phyloP scores from a whole-genome alignment of 352 stramenopile species.

The Pythium folliculosum region DNA sequence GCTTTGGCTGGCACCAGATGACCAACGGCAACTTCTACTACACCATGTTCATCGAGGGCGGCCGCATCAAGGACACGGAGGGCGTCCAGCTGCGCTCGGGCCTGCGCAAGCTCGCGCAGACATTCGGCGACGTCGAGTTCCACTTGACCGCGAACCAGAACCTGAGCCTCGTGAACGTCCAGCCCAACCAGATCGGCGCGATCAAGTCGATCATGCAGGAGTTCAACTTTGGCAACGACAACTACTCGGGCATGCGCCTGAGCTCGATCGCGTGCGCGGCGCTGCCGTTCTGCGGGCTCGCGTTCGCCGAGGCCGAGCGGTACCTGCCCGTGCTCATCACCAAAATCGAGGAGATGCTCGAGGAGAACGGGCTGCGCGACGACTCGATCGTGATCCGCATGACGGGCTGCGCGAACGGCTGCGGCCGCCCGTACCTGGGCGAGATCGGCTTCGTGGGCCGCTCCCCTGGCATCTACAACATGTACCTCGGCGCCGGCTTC shows the following conservation, averaged over 20 bases:
- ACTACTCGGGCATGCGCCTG: conserved; percentile 75
- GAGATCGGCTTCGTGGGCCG: conserved; percentile 98
- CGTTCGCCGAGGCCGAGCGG: conserved; percentile 96
- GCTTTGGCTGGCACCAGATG: conserved; percentile 77
- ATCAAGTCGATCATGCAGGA: conserved; percentile 92
- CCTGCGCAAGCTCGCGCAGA: conserved; percentile 91
- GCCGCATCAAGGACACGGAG: conserved; percentile 93
- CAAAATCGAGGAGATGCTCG: conserved; percentile 92
- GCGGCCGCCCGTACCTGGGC: conserved; percentile 96
- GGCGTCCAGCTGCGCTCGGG: conserved; percentile 85
- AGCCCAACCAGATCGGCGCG: conserved; percentile 85
- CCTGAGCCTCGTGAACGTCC: conserved; percentile 94
- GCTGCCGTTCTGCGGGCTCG: conserved; percentile 95
- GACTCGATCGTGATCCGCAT: conserved; percentile 97
- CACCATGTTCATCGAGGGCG: conserved; percentile 87
- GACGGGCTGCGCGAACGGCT: conserved; percentile 98
- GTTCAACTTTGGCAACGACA: conserved; percentile 91
- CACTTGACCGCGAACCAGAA: conserved; percentile 96
- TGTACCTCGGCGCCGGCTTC: conserved; percentile 94
- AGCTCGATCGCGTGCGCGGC: conserved; percentile 95
- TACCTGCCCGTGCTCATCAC: conserved; percentile 93
- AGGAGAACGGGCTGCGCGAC: conserved; percentile 89
- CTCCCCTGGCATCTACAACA: conserved; percentile 95
- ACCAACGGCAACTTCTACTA: conserved; percentile 74
- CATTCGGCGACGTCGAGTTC: conserved; percentile 91